Percentiles rank a stretch among this genome's conserved stretches.
Evolutionary conservation across 2,329 filamentous ascomycete species (phyloP).

Genomic region (Colletotrichum eleusines): DNA sequence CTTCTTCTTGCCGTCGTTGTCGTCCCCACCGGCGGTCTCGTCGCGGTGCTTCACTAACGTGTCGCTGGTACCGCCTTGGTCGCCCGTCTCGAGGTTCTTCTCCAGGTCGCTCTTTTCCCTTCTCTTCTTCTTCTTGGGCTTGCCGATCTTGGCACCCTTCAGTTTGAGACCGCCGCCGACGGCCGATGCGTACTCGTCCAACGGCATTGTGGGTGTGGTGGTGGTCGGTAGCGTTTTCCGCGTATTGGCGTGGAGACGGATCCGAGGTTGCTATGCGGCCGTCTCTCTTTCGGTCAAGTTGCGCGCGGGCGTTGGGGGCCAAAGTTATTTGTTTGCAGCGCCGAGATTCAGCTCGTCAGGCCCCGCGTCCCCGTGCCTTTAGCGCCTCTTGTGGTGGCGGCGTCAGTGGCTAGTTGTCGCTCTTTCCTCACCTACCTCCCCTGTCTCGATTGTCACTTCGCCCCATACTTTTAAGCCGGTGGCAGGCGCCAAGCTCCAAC

Average conservation of each 20-base stretch:
- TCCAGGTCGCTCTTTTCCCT: conserved; percentile 62
- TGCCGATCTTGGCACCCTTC: conserved; percentile 78
- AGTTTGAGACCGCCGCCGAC: conserved; percentile 83
- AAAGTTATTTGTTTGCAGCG: conserved; percentile 12
- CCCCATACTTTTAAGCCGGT: conserved; percentile 27
- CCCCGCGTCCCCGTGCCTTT: neutral
- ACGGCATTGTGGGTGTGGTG: conserved; percentile 67
- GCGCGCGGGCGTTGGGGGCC: neutral
- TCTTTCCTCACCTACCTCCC: neutral
- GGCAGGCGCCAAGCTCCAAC: conserved; percentile 32
- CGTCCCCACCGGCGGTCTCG: conserved; percentile 45
- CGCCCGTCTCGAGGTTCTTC: conserved; percentile 57
- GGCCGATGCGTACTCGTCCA: conserved; percentile 78
- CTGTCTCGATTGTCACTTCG: conserved; percentile 11
- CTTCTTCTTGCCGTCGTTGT: conserved; percentile 47
- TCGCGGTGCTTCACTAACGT: conserved; percentile 60
- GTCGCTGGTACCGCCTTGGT: conserved; percentile 46
- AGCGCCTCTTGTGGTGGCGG: conserved; percentile 2
- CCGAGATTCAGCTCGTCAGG: conserved; percentile 2
- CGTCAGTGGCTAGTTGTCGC: conserved; percentile 15
- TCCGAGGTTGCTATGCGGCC: neutral
- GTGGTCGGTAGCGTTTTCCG: neutral
- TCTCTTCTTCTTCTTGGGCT: conserved; percentile 75
- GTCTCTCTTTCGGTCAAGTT: neutral
- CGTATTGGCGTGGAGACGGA: conserved; percentile 24